Base-by-base conservation (phyloP, 441 rosid species). In the Flueggea neowawraea region DNA sequence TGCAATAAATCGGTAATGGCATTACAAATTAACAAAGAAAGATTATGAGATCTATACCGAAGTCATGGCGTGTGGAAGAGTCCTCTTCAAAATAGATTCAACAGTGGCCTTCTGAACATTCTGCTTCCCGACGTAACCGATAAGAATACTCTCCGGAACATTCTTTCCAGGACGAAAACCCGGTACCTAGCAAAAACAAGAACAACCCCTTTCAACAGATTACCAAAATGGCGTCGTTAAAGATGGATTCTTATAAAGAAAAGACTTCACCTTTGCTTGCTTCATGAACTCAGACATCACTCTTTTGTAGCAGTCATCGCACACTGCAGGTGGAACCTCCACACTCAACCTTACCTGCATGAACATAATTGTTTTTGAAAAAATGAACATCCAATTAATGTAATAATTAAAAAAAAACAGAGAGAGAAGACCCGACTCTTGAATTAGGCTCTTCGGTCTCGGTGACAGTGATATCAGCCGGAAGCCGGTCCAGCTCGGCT, bases 61-160 rank as follows among this genome's bases (percentile, higher is more conserved):
- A 57, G 90, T 74, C 95, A 94, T 77, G 69, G 97, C 95, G 64
- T 94, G 97, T 50, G 99, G 97, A 71, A 94, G 96, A 56, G 97
- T 94, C 81, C 96, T 84, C 80, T 87, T 80, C 77, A 94, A 60
- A 65, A 94, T 85, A 64, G 99, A 85, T 73, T 94, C 99, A 62
- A 91, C 80, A 1, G 88, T 80, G 59, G 99, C 99, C 77, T 75
- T 81, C 65, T 75, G 77, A 64, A 94, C 82, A 74, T 75, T 77
- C 71, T 72, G 71, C 78, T 83, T 84, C 66, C 98, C 97, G 44
- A 87, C 81, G 64, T 85, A 83, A 75, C 80, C 75, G 16, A 93
- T 51, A 74, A 90, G 89, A 56, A 89, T 64, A 66, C 78, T 74
- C 80, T 94, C 95, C 0, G 97, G 96, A 62, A 89, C 86, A 56